Evolutionary conservation across 169 alveolate species (phyloP).

Genomic region (Cryptosporidium bovis): DNA sequence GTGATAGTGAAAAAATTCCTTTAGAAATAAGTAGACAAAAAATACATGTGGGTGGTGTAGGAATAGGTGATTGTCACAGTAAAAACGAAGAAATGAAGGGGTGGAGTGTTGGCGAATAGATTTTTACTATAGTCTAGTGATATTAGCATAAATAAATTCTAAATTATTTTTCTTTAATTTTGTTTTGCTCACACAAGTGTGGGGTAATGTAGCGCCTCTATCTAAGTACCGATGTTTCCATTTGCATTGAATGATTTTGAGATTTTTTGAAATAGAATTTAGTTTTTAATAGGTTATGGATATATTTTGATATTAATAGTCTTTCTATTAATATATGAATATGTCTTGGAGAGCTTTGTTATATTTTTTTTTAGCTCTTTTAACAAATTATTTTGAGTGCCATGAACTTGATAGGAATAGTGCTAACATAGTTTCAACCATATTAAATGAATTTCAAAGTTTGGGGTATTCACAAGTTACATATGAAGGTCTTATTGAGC

Average conservation of each 20-base stretch:
- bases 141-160: neutral
- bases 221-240: conserved; percentile 35
- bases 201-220: conserved; percentile 50
- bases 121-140: too few relatives aligned
- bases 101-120: too few relatives aligned
- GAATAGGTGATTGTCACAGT: neutral
- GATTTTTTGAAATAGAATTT: neutral
- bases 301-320: conserved; percentile 39
- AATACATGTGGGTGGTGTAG: neutral
- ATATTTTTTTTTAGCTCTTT: neutral
- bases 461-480: conserved; percentile 53
- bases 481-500: conserved; percentile 5
- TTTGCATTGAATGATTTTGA: conserved; percentile 7
- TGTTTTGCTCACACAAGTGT: neutral
- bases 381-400: conserved; percentile 10
- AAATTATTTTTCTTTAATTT: too few relatives aligned
- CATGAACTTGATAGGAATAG: conserved; percentile 36
- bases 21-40: neutral
- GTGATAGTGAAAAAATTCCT: neutral
- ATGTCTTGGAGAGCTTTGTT: conserved; percentile 18
- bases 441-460: conserved; percentile 23
- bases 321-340: conserved; percentile 32
- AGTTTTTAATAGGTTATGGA: neutral
- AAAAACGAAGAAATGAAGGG: too few relatives aligned
- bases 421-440: conserved; percentile 1